phyloP scores from a whole-genome alignment of 768 basidiomycete species.

The Tulasnella sp. region DNA sequence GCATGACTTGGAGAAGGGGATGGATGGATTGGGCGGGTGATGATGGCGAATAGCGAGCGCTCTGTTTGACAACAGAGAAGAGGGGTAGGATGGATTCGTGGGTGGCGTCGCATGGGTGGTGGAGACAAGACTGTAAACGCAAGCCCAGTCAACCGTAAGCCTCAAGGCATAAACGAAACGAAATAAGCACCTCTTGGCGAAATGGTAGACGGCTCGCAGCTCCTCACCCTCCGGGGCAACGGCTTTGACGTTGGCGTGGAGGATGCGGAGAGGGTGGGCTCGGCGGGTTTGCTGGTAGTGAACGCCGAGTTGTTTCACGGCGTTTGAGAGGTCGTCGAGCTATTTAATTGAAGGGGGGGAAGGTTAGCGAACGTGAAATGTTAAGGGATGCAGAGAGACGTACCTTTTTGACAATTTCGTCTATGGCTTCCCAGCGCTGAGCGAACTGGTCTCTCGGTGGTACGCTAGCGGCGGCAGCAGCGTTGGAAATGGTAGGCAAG shows the following conservation, averaged over 20 bases:
- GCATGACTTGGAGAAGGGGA: conserved; percentile 91
- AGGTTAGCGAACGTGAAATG: too few species aligned
- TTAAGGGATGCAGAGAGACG: too few species aligned
- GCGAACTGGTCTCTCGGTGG: neutral
- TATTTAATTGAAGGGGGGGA: too few species aligned
- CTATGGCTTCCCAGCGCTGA: conserved; percentile 15
- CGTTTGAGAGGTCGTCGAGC: too few species aligned
- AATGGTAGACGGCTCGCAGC: conserved; percentile 86
- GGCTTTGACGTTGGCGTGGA: too few species aligned
- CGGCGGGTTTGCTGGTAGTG: too few species aligned
- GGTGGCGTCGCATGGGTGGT: conserved; percentile 84
- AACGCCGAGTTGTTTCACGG: too few species aligned
- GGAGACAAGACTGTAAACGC: conserved; percentile 70
- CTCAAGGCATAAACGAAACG: neutral
- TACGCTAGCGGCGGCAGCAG: too few species aligned
- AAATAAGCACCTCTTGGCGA: conserved; percentile 76
- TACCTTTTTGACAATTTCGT: conserved; percentile 23
- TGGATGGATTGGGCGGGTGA: conserved; percentile 69
- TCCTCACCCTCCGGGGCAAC: conserved; percentile 83
- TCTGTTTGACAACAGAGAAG: conserved; percentile 80
- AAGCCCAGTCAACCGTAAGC: conserved; percentile 18
- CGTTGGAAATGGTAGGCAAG: too few species aligned
- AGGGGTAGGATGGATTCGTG: conserved; percentile 87
- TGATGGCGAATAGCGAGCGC: conserved; percentile 33
- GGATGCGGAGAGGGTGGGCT: too few species aligned